These are phyloP conservation scores for Byssochlamys sp. DNA, from an alignment of 2,329 filamentous ascomycete genomes.

Conservation along the genomic window DNA sequence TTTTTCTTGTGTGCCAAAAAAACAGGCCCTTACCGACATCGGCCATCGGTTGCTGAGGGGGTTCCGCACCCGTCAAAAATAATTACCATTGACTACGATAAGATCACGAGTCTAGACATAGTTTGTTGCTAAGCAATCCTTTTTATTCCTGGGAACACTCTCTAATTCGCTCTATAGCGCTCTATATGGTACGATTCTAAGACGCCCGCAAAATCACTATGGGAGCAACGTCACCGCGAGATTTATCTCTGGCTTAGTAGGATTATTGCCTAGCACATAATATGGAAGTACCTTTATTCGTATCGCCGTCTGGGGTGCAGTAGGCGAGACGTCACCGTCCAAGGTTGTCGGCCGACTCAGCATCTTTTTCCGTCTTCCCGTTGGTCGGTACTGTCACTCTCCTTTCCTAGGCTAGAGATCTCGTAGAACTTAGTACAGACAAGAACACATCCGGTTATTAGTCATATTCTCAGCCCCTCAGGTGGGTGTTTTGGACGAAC, in stretches of 20 bases:
- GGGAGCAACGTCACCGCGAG: neutral
- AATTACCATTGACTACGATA: neutral
- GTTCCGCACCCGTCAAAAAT: neutral
- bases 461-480: neutral
- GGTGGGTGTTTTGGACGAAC: too few species aligned
- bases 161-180: neutral
- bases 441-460: neutral
- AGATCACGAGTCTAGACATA: neutral
- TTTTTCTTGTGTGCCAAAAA: too few species aligned
- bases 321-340: neutral
- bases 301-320: neutral
- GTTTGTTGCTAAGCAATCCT: neutral
- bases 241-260: neutral
- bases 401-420: neutral
- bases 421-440: neutral
- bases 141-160: neutral
- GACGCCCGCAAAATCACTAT: neutral
- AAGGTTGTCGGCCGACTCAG: conserved; percentile 6
- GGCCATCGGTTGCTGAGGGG: neutral
- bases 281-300: neutral
- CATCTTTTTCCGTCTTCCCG: conserved; percentile 2
- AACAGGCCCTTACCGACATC: neutral
- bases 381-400: conserved; percentile 1
- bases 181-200: neutral
- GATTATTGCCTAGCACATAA: neutral